A percentile compares a stretch with the other conserved stretches of the same genome.
These are phyloP conservation scores for Fusarium mundagurra DNA, from an alignment of 2,329 filamentous ascomycete species.

Conservation along the genomic window DNA sequence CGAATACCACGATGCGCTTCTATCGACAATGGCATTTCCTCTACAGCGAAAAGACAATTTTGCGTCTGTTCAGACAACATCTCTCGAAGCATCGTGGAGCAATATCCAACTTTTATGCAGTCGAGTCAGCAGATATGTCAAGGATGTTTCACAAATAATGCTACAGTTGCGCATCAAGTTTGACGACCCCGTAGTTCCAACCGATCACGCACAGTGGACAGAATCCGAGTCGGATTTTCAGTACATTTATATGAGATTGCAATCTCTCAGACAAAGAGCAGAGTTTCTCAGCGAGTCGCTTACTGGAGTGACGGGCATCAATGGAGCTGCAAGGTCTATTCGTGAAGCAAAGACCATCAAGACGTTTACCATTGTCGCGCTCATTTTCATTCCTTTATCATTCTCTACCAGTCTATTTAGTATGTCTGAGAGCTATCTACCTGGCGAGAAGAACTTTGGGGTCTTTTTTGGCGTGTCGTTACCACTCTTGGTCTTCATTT, in stretches of 20 bases:
- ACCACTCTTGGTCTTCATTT: conserved; percentile 1
- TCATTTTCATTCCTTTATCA: conserved; percentile 4
- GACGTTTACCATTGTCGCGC: conserved; percentile 7
- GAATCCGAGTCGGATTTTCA: neutral
- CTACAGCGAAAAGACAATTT: conserved; percentile 6
- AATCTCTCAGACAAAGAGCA: neutral
- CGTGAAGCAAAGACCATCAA: neutral
- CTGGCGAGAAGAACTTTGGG: neutral
- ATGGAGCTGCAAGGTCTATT: conserved; percentile 5
- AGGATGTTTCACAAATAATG: conserved; percentile 3
- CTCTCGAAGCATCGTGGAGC: conserved; percentile 1
- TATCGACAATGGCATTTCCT: neutral
- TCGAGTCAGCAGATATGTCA: conserved; percentile 1
- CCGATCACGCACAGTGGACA: neutral
- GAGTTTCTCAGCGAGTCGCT: conserved; percentile 5
- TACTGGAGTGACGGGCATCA: conserved; percentile 1
- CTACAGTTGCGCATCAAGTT: neutral
- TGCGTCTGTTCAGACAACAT: neutral
- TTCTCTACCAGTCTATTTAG: neutral
- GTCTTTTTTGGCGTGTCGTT: neutral
- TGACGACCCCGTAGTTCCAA: neutral
- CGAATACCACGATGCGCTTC: conserved; percentile 6
- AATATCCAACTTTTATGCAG: conserved; percentile 4
- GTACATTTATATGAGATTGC: conserved; percentile 3
- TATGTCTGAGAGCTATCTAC: neutral